Conservation (phyloP, 2,329 filamentous ascomycete genomes). For the Colletotrichum brevisporum region DNA sequence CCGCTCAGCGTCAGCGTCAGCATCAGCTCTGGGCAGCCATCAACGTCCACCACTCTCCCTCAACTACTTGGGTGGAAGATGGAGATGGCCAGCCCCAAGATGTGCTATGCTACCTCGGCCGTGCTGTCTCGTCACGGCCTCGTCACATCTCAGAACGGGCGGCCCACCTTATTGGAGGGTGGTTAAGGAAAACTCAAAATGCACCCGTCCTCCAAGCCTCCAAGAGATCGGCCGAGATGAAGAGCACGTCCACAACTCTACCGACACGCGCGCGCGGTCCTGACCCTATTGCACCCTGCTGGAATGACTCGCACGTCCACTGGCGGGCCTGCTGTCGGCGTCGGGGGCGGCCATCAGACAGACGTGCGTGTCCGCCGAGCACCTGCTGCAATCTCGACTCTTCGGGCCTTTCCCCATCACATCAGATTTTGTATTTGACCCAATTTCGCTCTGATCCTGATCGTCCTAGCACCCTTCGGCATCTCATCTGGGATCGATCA, state of each 20-base stretch:
- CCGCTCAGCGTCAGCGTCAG: background rate
- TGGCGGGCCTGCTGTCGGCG: background rate
- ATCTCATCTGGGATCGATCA: conserved; percentile 37
- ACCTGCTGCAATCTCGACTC: conserved; percentile 8
- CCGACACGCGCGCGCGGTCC: conserved; percentile 1
- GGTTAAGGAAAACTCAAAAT: conserved; percentile 17
- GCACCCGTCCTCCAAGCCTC: background rate
- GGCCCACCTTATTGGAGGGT: background rate
- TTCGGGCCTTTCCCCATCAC: conserved; percentile 6
- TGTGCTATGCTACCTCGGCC: background rate
- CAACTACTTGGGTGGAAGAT: background rate
- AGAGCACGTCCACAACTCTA: conserved; percentile 20
- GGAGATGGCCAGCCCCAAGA: conserved; percentile 1
- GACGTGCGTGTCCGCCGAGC: too few species aligned
- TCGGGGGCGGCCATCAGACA: conserved; percentile 18
- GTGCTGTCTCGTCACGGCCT: background rate
- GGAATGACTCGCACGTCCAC: conserved; percentile 35
- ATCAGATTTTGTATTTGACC: background rate
- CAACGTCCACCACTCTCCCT: conserved; percentile 15
- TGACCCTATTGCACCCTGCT: conserved; percentile 1
- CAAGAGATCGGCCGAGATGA: conserved; percentile 30
- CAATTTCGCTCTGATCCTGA: conserved; percentile 1
- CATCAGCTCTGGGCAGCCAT: conserved; percentile 5
- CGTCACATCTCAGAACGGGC: background rate
- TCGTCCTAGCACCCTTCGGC: conserved; percentile 23